Evolutionary conservation across 164 flowering plant species (phyloP), one percentile per base, ranked within the genome.

Genomic region (Vitis labrusca): DNA sequence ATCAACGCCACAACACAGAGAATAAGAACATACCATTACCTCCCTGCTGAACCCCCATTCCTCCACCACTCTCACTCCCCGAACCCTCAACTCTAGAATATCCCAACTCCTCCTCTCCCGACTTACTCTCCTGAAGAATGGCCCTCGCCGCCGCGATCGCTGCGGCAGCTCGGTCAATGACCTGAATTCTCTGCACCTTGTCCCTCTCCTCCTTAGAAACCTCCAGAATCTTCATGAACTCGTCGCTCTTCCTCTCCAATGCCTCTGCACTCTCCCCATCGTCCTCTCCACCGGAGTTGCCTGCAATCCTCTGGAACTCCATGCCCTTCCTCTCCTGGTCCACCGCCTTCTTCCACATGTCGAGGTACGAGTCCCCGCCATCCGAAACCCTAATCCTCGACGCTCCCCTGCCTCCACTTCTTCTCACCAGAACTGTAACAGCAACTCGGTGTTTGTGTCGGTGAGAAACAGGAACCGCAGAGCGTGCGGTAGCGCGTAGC

Each of bases 81-180:
- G n/a, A 37, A 54, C 54, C 64, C 13, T 23, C 53, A 16, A 3
- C 30, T 48, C 48, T 48, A 37, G 16, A 10, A 15, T 57, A 17
- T 13, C 17, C 76, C 16, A 30, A 9, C n/a, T 16, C 68, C 59
- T 23, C 9, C 44, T 32, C 15, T 61, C 16, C 63, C 23, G 17
- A 2, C n/a, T 59, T 69, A 15, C n/a, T 77, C 77, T 90, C 94
- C 63, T 78, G 61, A 9, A 95, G 63, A 62, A 92, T 51, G 3
- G 92, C 80, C 3, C 81, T 78, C 1, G 99, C 97, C 0, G 98
- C 99, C 0, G 94, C 89, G 30, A 95, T 89, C 2, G 99, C 98
- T 0, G 99, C 99, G 0, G 97, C 90, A 4, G 98, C 99, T 2
- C 98, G 87, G 80, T 91, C 94, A 67, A 95, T 82, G 2, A 95